Evolutionary conservation across 2,329 filamentous ascomycete genomes (phyloP).

Genomic region (Diaporthe nobilis): DNA sequence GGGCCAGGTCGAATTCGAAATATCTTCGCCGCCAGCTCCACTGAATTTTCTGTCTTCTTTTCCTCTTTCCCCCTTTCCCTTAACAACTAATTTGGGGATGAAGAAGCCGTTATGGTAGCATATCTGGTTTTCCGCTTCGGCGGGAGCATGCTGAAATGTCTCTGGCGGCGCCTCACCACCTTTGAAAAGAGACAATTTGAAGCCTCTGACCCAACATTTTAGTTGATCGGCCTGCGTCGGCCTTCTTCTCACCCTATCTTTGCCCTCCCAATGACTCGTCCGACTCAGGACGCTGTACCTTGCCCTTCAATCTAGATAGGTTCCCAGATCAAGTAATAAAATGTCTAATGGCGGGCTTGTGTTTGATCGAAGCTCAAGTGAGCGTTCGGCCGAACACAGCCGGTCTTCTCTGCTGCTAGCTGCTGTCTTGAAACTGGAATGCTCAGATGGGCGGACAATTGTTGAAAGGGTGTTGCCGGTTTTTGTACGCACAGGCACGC

Average conservation of each 20-base stretch:
- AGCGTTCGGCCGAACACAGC: not conserved
- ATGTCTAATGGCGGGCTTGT: not conserved
- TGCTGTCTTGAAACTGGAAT: too few species aligned
- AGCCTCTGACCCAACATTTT: slow-evolving; percentile 70
- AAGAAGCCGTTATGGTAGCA: slow-evolving; percentile 77
- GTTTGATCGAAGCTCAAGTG: slow-evolving; percentile 2
- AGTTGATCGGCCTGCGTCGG: slow-evolving; percentile 53
- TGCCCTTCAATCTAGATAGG: slow-evolving; percentile 16
- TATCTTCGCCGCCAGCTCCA: slow-evolving; percentile 33
- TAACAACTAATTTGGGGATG: slow-evolving; percentile 85
- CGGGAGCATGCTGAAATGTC: slow-evolving; percentile 76
- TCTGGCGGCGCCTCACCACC: slow-evolving; percentile 74
- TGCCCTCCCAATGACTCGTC: slow-evolving; percentile 42
- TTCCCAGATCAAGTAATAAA: not conserved
- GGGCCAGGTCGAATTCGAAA: slow-evolving; percentile 29
- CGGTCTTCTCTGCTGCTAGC: not conserved
- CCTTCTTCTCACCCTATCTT: slow-evolving; percentile 46
- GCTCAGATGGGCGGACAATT: not conserved
- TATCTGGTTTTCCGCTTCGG: slow-evolving; percentile 66
- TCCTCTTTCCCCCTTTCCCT: slow-evolving; percentile 56
- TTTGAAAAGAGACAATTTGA: slow-evolving; percentile 73
- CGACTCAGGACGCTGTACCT: not conserved
- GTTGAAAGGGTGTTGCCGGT: not conserved
- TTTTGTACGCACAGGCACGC: not conserved
- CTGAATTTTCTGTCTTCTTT: slow-evolving; percentile 42